These are phyloP conservation scores for Kwoniella shandongensis DNA, from an alignment of 768 basidiomycete species.

Conservation along the genomic window DNA sequence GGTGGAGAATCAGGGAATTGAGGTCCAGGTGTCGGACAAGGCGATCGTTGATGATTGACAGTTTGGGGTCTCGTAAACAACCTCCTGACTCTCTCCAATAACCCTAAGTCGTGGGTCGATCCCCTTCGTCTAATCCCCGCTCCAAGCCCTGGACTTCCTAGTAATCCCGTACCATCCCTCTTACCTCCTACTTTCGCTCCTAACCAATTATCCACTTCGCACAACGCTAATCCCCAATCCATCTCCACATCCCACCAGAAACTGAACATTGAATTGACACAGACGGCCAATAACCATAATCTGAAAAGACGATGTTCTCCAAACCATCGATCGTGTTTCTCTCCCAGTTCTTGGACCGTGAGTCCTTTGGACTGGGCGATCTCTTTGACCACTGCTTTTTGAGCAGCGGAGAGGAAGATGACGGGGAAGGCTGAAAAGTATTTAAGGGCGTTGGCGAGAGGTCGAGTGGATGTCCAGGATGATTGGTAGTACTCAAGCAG, in stretches of 20 bases:
- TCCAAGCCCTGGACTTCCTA: conserved; percentile 7
- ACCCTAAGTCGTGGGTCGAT: background rate
- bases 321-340: conserved; percentile 62
- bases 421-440: conserved; percentile 97
- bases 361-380: conserved; percentile 59
- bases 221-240: conserved; percentile 89
- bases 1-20: conserved; percentile 9
- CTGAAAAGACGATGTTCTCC: conserved; percentile 77
- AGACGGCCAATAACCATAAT: conserved; percentile 80
- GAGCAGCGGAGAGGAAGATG: conserved; percentile 88
- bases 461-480: conserved; percentile 67
- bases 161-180: conserved; percentile 3
- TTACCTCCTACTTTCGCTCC: conserved; percentile 10
- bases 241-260: conserved; percentile 99
- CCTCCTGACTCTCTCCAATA: conserved; percentile 1
- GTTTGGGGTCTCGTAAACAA: conserved; percentile 13
- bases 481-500: conserved; percentile 72
- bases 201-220: conserved; percentile 57
- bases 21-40: conserved; percentile 30
- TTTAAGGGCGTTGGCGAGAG: conserved; percentile 88
- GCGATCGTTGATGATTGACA: conserved; percentile 36
- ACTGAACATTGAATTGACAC: conserved; percentile 86
- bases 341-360: conserved; percentile 50
- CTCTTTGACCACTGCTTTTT: conserved; percentile 69
- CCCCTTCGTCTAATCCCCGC: conserved; percentile 10